Conservation (phyloP, 1,139 yeast species). For the Eremothecium sinecaudum region DNA sequence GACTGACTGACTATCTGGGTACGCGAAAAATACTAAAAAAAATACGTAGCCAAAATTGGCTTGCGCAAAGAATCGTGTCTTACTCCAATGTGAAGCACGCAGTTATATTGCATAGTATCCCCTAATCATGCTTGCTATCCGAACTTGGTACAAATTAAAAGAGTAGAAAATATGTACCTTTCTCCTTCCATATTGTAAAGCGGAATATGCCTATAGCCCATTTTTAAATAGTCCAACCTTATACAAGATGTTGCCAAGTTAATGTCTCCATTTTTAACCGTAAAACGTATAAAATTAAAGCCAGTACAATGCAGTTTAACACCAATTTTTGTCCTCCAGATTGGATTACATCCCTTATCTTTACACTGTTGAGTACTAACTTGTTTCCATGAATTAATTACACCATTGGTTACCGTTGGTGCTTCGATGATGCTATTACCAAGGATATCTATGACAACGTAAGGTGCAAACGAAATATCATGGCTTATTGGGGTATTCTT, state of each 20-base stretch:
- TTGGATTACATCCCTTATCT: slow-evolving; percentile 76
- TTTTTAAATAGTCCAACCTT: slow-evolving; percentile 47
- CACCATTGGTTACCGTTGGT: slow-evolving; percentile 33
- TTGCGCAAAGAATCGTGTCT: too few species aligned
- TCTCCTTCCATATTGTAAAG: slow-evolving; percentile 72
- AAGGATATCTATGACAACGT: slow-evolving; percentile 20
- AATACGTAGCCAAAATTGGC: too few species aligned
- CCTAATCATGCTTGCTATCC: too few species aligned
- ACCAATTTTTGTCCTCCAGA: slow-evolving; percentile 54
- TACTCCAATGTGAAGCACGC: too few species aligned
- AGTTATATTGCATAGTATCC: too few species aligned
- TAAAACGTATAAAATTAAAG: slow-evolving; percentile 45
- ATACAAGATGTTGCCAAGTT: slow-evolving; percentile 52
- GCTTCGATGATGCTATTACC: slow-evolving; percentile 32
- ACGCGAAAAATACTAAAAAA: too few species aligned
- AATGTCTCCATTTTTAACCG: slow-evolving; percentile 36
- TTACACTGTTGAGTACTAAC: slow-evolving; percentile 24
- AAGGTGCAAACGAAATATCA: slow-evolving; percentile 19
- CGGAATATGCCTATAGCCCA: slow-evolving; percentile 76
- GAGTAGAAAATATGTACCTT: slow-evolving; percentile 66
- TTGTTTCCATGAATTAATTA: slow-evolving; percentile 8
- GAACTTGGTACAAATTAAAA: slow-evolving; percentile 39
- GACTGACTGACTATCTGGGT: too few species aligned
- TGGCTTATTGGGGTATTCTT: slow-evolving; percentile 29
- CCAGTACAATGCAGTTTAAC: slow-evolving; percentile 39